Base-by-base conservation (phyloP, 2,329 filamentous ascomycete genomes). In the Cladobotryum protrusum region DNA sequence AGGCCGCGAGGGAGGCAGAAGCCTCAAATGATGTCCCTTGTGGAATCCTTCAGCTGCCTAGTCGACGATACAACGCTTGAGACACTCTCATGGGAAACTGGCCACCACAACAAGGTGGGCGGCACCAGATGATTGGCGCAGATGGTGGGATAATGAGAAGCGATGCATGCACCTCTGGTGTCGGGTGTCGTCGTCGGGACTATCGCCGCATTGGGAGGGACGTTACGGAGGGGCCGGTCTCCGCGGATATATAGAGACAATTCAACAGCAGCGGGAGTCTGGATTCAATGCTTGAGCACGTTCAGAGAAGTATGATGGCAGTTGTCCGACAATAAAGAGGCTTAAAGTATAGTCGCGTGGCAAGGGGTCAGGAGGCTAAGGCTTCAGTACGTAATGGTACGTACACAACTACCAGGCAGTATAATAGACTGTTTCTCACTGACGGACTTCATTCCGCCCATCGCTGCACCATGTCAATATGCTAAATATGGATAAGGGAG, bases 1-100 rank as follows among this genome's bases (percentile, higher is more conserved):
- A 58, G 63, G 64, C 69, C 69, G 65, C 63, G 56, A 56, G 53
- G 54, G 65, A 66, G 64, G 66, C 67, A 61, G 61, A 56, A 61
- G 59, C 61, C 60, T 65, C 62, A 57, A 59, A 54, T 12, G 55
- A 57, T 56, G 58, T 57, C 60, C 61, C 60, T 52, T 59, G 43
- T 54, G 49, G 56, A 52, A 54, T 59, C 54, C 54, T 53, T 50
- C 47, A 61, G 54, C 55, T 51, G 52, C 59, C 57, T 55, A 59
- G 56, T 54, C 56, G 52, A 56, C 52, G 46, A 48, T 57, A 45
- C 48, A 52, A 47, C 47, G 50, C 55, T 60, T 47, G 47, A 47
- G 55, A 53, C 47, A 50, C 55, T 65, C 59, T 59, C 64, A 66
- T 66, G 56, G 57, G 60, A 58, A 54, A 52, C 32, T 45, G 49